A percentile compares a stretch with the other conserved stretches of the same genome.
phyloP scores from a whole-genome alignment of 352 stramenopile genomes.

The Pythium periplocum region DNA sequence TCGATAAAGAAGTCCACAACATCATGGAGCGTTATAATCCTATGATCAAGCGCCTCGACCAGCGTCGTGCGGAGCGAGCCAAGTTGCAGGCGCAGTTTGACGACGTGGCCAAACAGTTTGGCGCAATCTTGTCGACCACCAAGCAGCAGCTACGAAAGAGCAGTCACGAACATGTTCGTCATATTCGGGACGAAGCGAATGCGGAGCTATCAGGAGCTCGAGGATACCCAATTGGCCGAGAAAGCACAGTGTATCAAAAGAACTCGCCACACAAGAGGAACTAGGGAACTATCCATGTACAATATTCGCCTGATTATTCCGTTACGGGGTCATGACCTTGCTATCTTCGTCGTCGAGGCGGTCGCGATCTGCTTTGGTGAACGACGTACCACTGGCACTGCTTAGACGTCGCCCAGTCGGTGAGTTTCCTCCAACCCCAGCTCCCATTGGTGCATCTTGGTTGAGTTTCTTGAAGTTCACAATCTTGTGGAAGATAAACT shows the following conservation, averaged over 20 bases:
- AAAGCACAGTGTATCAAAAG: slow-evolving; percentile 63
- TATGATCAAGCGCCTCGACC: slow-evolving; percentile 51
- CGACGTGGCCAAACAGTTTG: slow-evolving; percentile 46
- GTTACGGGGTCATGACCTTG: slow-evolving; percentile 43
- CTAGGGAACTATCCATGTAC: not conserved
- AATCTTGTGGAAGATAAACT: slow-evolving; percentile 90
- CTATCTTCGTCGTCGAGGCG: slow-evolving; percentile 44
- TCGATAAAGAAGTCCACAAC: slow-evolving; percentile 51
- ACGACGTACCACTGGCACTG: slow-evolving; percentile 1
- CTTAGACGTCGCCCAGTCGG: too few relatives aligned
- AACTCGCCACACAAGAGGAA: too few relatives aligned
- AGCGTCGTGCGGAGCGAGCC: slow-evolving; percentile 39
- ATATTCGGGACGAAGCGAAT: slow-evolving; percentile 55
- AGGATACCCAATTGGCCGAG: slow-evolving; percentile 48
- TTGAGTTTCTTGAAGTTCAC: slow-evolving; percentile 93
- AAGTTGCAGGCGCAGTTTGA: slow-evolving; percentile 42
- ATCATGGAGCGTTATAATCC: slow-evolving; percentile 65
- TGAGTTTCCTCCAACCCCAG: too few relatives aligned
- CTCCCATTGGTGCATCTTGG: slow-evolving; percentile 37
- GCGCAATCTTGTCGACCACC: slow-evolving; percentile 55
- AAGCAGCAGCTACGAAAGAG: slow-evolving; percentile 48
- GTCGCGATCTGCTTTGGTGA: slow-evolving; percentile 16
- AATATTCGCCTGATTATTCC: not conserved
- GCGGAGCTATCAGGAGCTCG: slow-evolving; percentile 36
- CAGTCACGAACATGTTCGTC: slow-evolving; percentile 52